Conservation (phyloP, 441 rosid species). For the Iberis amara region DNA sequence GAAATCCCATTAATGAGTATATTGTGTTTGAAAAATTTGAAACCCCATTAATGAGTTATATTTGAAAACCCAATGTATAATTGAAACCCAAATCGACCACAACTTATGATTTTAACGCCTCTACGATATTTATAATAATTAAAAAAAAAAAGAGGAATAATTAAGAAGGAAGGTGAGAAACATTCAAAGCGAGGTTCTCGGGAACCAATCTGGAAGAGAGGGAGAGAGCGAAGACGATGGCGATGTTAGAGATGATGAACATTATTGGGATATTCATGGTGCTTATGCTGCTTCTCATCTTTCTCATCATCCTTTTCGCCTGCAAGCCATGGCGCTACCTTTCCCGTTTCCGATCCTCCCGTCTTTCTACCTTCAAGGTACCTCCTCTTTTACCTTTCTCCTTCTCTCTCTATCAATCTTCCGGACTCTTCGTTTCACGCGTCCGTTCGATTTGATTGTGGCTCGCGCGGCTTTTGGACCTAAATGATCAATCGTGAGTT, state of each 20-base stretch:
- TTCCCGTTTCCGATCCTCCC: slow-evolving; percentile 40
- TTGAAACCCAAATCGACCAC: too few relatives aligned
- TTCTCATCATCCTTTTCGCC: slow-evolving; percentile 59
- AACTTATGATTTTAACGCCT: too few relatives aligned
- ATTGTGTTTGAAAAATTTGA: too few relatives aligned
- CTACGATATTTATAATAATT: too few relatives aligned
- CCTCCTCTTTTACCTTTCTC: not conserved
- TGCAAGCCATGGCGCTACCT: slow-evolving; percentile 88
- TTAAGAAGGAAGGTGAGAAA: slow-evolving; percentile 39
- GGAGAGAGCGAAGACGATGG: slow-evolving; percentile 48
- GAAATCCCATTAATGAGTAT: too few relatives aligned
- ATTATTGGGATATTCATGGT: slow-evolving; percentile 43
- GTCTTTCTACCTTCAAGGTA: slow-evolving; percentile 51
- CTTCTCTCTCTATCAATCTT: too few relatives aligned
- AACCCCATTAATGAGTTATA: too few relatives aligned
- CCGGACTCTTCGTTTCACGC: not conserved
- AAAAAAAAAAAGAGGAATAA: not conserved
- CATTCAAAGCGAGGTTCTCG: slow-evolving; percentile 79
- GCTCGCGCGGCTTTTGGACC: not conserved
- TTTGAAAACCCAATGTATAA: too few relatives aligned
- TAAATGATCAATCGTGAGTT: slow-evolving; percentile 15
- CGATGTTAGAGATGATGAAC: slow-evolving; percentile 44
- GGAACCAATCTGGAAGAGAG: slow-evolving; percentile 41
- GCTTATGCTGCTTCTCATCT: slow-evolving; percentile 64
- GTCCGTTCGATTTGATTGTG: slow-evolving; percentile 12